Conservation (phyloP, 2,329 filamentous ascomycete genomes). For the Pyrenophora teres region DNA sequence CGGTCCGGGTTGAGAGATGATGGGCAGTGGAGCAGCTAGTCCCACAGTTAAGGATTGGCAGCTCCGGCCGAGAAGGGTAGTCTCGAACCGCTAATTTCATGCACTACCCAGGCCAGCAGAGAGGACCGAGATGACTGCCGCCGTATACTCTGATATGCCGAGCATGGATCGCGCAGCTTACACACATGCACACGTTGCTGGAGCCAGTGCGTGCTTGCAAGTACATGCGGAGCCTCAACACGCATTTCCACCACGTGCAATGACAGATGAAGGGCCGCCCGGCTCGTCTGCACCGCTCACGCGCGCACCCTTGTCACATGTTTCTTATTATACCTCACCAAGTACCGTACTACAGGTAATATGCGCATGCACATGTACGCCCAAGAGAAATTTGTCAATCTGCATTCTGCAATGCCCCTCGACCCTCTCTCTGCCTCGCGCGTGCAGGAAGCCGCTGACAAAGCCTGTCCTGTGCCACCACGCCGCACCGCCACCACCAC, state of each 20-base stretch:
- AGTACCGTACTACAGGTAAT: too few species aligned
- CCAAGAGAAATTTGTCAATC: too few species aligned
- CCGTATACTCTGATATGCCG: not conserved
- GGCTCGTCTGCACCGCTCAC: too few species aligned
- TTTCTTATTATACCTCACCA: too few species aligned
- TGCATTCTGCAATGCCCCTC: too few species aligned
- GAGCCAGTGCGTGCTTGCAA: not conserved
- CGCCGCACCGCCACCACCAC: not conserved
- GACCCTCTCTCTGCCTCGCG: not conserved
- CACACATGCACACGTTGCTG: not conserved
- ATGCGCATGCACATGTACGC: too few species aligned
- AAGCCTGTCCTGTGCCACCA: not conserved
- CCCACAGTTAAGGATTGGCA: slow-evolving; percentile 6
- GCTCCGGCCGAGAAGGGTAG: slow-evolving; percentile 14
- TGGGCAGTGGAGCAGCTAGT: slow-evolving; percentile 24
- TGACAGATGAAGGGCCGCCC: not conserved
- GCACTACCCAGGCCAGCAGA: slow-evolving; percentile 5
- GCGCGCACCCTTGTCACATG: too few species aligned
- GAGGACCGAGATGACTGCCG: slow-evolving; percentile 1
- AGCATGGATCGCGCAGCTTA: not conserved
- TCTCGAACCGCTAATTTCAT: slow-evolving; percentile 22
- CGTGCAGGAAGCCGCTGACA: slow-evolving; percentile 13
- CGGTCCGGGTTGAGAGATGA: slow-evolving; percentile 24
- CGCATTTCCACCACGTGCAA: too few species aligned
- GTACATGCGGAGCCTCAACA: not conserved